These are phyloP conservation scores for Solanum chiquidenum DNA, from an alignment of 257 asterid genomes.

Conservation along the genomic window DNA sequence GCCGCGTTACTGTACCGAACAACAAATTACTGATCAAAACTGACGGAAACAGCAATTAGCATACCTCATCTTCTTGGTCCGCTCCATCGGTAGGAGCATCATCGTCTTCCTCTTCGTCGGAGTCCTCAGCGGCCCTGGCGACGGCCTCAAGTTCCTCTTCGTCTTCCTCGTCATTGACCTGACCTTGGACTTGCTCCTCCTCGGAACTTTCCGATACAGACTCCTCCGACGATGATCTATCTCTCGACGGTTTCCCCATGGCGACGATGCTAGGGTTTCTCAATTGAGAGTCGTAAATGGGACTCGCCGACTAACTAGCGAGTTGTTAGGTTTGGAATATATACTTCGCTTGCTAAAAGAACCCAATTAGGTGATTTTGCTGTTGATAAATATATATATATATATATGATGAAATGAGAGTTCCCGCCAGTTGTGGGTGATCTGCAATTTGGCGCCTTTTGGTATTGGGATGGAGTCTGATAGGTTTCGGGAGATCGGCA, in stretches of 20 bases:
- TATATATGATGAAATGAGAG: neutral
- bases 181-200: constrained; percentile 38
- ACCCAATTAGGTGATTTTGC: neutral
- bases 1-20: neutral
- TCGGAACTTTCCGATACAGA: constrained; percentile 13
- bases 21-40: neutral
- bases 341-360: neutral
- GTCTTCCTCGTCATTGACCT: constrained; percentile 59
- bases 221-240: constrained; percentile 49
- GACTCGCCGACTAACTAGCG: neutral
- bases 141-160: constrained; percentile 94
- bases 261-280: constrained; percentile 25
- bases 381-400: neutral
- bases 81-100: constrained; percentile 23
- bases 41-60: neutral
- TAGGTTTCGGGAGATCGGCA: neutral
- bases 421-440: neutral
- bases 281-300: neutral
- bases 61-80: constrained; percentile 51
- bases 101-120: constrained; percentile 45
- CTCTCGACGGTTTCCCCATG: constrained; percentile 25
- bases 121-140: constrained; percentile 72
- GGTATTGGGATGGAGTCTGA: neutral
- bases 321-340: neutral
- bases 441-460: neutral